phyloP scores from a whole-genome alignment of 2,329 filamentous ascomycete species.

The Microsporum audouinii region DNA sequence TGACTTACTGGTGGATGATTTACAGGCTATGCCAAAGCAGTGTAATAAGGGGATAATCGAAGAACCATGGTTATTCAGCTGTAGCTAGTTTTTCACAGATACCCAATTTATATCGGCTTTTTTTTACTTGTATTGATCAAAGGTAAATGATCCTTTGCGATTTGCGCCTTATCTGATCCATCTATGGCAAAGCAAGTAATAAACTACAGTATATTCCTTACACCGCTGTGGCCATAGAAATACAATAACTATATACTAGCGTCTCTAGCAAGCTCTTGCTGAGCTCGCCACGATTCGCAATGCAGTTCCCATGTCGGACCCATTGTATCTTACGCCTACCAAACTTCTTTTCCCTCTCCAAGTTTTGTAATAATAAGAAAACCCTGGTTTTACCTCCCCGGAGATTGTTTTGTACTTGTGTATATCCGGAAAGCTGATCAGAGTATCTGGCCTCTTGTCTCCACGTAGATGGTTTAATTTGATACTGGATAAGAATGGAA shows the following conservation, averaged over 20 bases:
- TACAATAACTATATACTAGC: background rate
- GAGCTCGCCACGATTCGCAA: background rate
- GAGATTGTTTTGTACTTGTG: background rate
- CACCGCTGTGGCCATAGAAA: background rate
- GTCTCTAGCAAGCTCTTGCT: background rate
- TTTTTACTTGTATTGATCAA: too few relatives aligned
- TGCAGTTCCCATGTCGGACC: background rate
- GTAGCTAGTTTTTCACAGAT: too few relatives aligned
- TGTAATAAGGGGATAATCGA: too few relatives aligned
- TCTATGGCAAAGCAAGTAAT: too few relatives aligned
- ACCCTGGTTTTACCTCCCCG: background rate
- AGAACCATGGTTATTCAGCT: too few relatives aligned
- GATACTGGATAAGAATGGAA: background rate
- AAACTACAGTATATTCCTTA: background rate
- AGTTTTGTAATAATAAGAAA: background rate
- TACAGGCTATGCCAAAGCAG: too few relatives aligned
- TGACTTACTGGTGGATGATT: too few relatives aligned
- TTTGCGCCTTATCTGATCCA: too few relatives aligned
- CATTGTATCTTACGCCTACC: background rate
- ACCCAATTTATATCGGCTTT: too few relatives aligned
- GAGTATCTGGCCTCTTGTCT: background rate
- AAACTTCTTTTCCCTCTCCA: background rate
- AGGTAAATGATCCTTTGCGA: too few relatives aligned
- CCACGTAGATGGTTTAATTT: background rate
- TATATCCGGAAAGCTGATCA: background rate